Base-by-base conservation (phyloP, 306 rosid species). In the Luffa acutangula region DNA sequence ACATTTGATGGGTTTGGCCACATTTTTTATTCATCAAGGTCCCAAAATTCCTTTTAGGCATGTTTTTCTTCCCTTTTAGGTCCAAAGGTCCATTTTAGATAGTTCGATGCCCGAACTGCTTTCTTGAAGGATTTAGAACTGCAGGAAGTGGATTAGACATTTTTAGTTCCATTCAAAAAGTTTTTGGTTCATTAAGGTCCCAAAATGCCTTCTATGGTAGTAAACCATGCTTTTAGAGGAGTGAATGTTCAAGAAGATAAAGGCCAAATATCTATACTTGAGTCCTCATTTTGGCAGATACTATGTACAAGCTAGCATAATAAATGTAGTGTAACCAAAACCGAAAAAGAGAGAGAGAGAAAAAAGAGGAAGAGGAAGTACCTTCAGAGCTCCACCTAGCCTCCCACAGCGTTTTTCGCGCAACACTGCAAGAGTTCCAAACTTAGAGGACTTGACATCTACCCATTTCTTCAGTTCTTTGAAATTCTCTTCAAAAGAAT, bases 361-460 rank as follows among this genome's bases (percentile, higher is more conserved):
- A 12, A 18, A 54, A 60, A 0, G 11, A 6, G 64, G 49, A 7
- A 79, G 37, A 14, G 33, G 75, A 21, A 79, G 48, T 85, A 94
- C 98, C 97, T 95, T 91, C 79, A 95, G 80, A 6, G 97, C 98
- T 53, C 92, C 85, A 69, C 98, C 97, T 81, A 90, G 93, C 88
- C 97, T 90, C 80, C 88, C 83, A 53, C 81, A 15, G 8, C 97
- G 95, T 88, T 87, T 91, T 85, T 95, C 98, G 1, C 87, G 93
- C 45, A 84, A 78, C 21, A 92, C 97, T 5, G 87, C 79, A 77
- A 95, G 95, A 74, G 89, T 87, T 83, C 97, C 97, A 77, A 87
- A 92, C 77, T 89, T 95, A 48, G 93, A 48, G 74, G 97, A 82
- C 84, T 91, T 95, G 76, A 89, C 86, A 48, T 92, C 89, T 56